Percentiles rank a stretch among this genome's conserved stretches.
Conservation (phyloP, 176 grass and related monocot species). For the Musa schizocarpa region DNA sequence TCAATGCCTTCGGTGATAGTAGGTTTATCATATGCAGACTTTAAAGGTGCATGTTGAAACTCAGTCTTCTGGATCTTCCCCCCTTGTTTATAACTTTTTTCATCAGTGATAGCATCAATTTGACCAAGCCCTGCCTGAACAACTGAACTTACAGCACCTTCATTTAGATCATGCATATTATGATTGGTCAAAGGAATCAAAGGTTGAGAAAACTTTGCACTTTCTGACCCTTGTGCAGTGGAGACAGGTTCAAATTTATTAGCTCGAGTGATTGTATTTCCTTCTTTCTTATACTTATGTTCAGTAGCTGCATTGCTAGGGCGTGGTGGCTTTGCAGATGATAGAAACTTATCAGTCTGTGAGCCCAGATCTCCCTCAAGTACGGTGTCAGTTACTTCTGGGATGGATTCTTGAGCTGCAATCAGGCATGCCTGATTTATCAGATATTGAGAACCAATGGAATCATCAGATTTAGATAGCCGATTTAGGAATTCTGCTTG, state of each 20-base stretch:
- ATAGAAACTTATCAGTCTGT: slow-evolving; percentile 34
- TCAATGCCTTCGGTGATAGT: slow-evolving; percentile 30
- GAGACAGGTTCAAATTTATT: slow-evolving; percentile 23
- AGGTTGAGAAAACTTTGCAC: slow-evolving; percentile 18
- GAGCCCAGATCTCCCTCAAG: slow-evolving; percentile 21
- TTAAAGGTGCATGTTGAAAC: slow-evolving; percentile 1
- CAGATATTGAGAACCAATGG: slow-evolving; percentile 64
- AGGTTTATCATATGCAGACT: background rate
- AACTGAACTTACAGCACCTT: background rate
- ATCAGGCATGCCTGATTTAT: slow-evolving; percentile 45
- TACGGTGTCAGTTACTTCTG: slow-evolving; percentile 36
- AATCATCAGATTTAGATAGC: slow-evolving; percentile 85
- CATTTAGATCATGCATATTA: background rate
- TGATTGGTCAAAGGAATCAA: background rate
- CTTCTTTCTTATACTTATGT: slow-evolving; percentile 40
- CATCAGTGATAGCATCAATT: background rate
- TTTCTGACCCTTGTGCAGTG: slow-evolving; percentile 23
- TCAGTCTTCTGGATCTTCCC: slow-evolving; percentile 8
- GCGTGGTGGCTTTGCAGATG: slow-evolving; percentile 19
- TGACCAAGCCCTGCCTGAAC: slow-evolving; percentile 15
- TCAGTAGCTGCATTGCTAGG: slow-evolving; percentile 32
- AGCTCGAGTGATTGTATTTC: slow-evolving; percentile 16
- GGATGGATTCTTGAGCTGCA: slow-evolving; percentile 48
- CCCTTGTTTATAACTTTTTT: slow-evolving; percentile 1
- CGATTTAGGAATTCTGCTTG: slow-evolving; percentile 50